Base-by-base conservation (phyloP, 2,329 filamentous ascomycete species). In the Sporothrix luriei region DNA sequence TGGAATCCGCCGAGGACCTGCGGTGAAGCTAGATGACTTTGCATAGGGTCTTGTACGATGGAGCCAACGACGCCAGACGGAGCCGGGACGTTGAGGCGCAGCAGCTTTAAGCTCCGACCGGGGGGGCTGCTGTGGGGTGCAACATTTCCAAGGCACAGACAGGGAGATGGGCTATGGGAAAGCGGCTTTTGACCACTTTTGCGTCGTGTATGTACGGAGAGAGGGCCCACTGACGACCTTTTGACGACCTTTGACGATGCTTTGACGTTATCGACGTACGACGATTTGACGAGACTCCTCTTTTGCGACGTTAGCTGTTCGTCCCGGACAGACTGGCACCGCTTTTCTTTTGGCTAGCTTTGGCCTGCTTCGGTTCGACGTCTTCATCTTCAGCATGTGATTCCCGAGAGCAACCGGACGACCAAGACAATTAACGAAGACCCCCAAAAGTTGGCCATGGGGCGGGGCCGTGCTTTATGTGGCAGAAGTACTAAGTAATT, bases 121-220 rank as follows among this genome's bases (percentile, higher is more conserved):
- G 26, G 52, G 33, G 4, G 33, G 33, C 33, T 33, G 33, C 33
- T 33, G 33, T 33, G 33, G 33, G 29, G 29, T 40, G 29, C 54
- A 21, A 19, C 57, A 62, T 46, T 62, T 62, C 38, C 57, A 62
- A 62, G 57, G 57, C 57, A 62, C 51, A 29, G 24, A 38, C 46
- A n/a, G 21, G n/a, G n/a, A n/a, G n/a, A n/a, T n/a, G n/a, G n/a
- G n/a, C n/a, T n/a, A 33, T 7, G 33, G 33, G 33, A 33, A 33
- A 7, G 43, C 55, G 55, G n/a, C 33, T 21, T 19, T 48, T 16
- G 14, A 19, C 33, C 40, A 43, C 55, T 59, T 59, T 59, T 11
- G 16, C 24, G 40, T 43, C 40, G 33, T 33, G 33, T 33, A 5
- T 33, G 7, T 4, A 33, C 33, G 33, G 33, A 33, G 5, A 7